A percentile compares a stretch with the other conserved stretches of the same genome.
These are phyloP conservation scores for Sarocladiaceae sp. DNA, from an alignment of 2,329 filamentous ascomycete genomes.

Conservation along the genomic window DNA sequence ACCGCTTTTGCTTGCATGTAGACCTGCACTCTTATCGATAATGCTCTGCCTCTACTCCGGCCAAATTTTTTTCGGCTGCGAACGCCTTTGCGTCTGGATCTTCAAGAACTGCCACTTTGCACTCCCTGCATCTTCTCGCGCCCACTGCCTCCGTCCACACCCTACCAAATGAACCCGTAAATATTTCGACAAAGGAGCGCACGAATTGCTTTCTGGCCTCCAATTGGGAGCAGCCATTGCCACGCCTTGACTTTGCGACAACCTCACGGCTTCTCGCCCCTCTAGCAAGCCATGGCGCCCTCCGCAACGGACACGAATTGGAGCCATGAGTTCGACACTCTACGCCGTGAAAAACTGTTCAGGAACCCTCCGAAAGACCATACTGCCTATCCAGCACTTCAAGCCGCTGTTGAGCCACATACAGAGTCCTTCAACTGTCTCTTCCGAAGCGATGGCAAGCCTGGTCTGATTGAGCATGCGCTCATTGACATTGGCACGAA, in stretches of 20 bases:
- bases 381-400: constrained; percentile 80
- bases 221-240: not conserved
- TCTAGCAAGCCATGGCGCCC: not conserved
- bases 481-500: constrained; percentile 87
- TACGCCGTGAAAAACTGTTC: constrained; percentile 84
- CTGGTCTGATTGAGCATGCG: constrained; percentile 59
- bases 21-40: constrained; percentile 6
- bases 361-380: constrained; percentile 79
- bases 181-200: not conserved
- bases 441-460: constrained; percentile 62
- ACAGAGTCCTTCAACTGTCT: constrained; percentile 93
- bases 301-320: constrained; percentile 60
- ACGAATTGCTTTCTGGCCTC: not conserved
- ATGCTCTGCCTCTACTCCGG: not conserved
- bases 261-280: not conserved
- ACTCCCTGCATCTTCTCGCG: not conserved
- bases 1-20: not conserved
- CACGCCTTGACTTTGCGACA: not conserved
- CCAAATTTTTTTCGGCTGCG: constrained; percentile 6
- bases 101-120: too few relatives aligned
- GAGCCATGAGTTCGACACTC: constrained; percentile 79
- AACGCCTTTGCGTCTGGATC: too few relatives aligned
- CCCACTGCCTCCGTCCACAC: not conserved
- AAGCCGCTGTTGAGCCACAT: constrained; percentile 82
- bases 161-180: not conserved